These are phyloP conservation scores for Fusarium dlaminii DNA, from an alignment of 2,329 filamentous ascomycete species.

Conservation along the genomic window DNA sequence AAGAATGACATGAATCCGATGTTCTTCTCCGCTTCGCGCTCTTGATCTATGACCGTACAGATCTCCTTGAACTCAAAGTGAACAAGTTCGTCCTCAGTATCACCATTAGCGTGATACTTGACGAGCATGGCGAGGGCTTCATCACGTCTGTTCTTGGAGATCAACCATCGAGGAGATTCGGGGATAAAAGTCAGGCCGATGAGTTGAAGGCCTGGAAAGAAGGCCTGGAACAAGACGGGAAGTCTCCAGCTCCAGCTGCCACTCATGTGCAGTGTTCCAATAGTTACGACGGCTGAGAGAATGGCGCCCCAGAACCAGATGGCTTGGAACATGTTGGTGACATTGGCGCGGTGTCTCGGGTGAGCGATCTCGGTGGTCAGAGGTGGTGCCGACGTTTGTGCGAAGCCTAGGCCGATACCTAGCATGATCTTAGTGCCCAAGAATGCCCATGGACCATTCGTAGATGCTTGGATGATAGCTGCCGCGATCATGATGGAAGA, in stretches of 20 bases:
- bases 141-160: conserved; percentile 45
- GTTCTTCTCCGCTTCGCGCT: conserved; percentile 48
- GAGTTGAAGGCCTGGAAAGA: conserved; percentile 18
- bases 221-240: conserved; percentile 12
- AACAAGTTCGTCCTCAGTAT: conserved; percentile 54
- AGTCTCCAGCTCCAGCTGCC: conserved; percentile 29
- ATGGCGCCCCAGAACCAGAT: conserved; percentile 31
- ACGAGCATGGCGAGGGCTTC: conserved; percentile 58
- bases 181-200: conserved; percentile 1
- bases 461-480: conserved; percentile 10
- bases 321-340: conserved; percentile 31
- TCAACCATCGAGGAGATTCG: conserved; percentile 57
- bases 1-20: conserved; percentile 54
- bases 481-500: conserved; percentile 19
- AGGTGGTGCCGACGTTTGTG: conserved; percentile 24
- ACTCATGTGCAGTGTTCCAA: conserved; percentile 22
- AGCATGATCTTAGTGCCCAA: conserved; percentile 23
- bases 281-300: conserved; percentile 17
- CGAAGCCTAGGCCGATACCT: conserved; percentile 25
- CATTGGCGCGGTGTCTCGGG: conserved; percentile 25
- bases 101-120: conserved; percentile 61
- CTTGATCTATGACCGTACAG: conserved; percentile 56
- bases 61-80: conserved; percentile 62
- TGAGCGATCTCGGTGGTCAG: conserved; percentile 26
- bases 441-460: conserved; percentile 9